These are phyloP conservation scores for Phytophthora rubi DNA, from an alignment of 352 stramenopile species.

Conservation along the genomic window DNA sequence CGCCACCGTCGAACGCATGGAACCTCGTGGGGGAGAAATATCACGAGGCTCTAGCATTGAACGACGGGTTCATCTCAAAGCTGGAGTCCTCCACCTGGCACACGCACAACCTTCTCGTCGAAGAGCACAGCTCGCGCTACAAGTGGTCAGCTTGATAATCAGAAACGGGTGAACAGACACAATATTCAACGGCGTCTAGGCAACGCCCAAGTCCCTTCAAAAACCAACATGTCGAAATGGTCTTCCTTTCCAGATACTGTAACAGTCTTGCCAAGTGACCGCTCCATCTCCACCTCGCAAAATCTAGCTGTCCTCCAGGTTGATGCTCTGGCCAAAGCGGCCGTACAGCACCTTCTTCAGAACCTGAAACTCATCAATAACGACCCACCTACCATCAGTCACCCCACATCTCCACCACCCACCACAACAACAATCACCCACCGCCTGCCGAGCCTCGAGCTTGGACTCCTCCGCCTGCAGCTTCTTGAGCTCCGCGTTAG, in stretches of 20 bases:
- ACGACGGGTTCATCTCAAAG: slow-evolving; percentile 41
- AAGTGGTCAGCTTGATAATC: slow-evolving; percentile 46
- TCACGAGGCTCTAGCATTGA: slow-evolving; percentile 35
- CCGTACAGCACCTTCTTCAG: slow-evolving; percentile 97
- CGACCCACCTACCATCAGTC: not conserved
- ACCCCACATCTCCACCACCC: not conserved
- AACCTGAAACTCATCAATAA: slow-evolving; percentile 32
- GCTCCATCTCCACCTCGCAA: not conserved
- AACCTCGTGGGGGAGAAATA: slow-evolving; percentile 42
- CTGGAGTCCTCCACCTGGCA: slow-evolving; percentile 59
- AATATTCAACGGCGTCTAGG: not conserved
- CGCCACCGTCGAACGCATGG: slow-evolving; percentile 14
- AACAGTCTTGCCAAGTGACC: not conserved
- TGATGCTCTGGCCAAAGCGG: slow-evolving; percentile 97
- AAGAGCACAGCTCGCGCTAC: slow-evolving; percentile 66
- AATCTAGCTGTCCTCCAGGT: slow-evolving; percentile 93
- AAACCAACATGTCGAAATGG: slow-evolving; percentile 13
- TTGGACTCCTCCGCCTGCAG: slow-evolving; percentile 86
- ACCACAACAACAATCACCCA: slow-evolving; percentile 28
- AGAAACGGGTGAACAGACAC: slow-evolving; percentile 13
- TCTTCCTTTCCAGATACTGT: slow-evolving; percentile 14
- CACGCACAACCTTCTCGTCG: slow-evolving; percentile 69
- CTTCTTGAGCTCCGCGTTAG: slow-evolving; percentile 82
- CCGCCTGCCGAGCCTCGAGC: slow-evolving; percentile 90
- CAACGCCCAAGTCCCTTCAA: not conserved